A percentile compares a stretch with the other conserved stretches of the same genome.
Conservation (phyloP, 2,329 filamentous ascomycete species). For the Clarireedia paspali region DNA sequence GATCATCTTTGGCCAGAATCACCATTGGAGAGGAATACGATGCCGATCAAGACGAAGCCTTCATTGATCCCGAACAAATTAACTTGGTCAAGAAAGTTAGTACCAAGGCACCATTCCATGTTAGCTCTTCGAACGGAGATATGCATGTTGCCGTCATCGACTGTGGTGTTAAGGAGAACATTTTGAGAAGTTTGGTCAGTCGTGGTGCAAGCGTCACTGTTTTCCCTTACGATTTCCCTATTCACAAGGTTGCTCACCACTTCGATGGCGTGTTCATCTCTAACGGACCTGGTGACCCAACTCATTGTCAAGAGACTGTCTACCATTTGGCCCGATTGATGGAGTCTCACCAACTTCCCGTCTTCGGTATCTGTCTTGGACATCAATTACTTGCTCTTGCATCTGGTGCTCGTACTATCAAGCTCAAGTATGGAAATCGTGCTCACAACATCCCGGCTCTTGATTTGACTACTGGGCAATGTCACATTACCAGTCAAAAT, state of each 20-base stretch:
- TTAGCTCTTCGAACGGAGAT: conserved; percentile 73
- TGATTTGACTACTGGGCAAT: conserved; percentile 89
- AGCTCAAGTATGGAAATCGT: conserved; percentile 98
- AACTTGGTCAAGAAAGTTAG: conserved; percentile 94
- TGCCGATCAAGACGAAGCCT: conserved; percentile 94
- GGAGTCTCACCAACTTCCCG: conserved; percentile 80
- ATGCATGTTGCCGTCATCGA: conserved; percentile 93
- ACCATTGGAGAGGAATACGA: conserved; percentile 97
- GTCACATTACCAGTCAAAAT: conserved; percentile 98
- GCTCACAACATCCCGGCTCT: conserved; percentile 97
- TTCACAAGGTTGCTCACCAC: conserved; percentile 96
- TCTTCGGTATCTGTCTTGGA: conserved; percentile 97
- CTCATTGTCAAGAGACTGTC: conserved; percentile 89
- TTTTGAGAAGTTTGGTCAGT: conserved; percentile 85
- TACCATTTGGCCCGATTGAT: conserved; percentile 89
- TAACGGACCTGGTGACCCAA: conserved; percentile 96
- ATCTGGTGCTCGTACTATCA: conserved; percentile 81
- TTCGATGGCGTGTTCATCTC: conserved; percentile 99
- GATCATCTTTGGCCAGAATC: conserved; percentile 91
- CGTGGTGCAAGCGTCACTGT: conserved; percentile 88
- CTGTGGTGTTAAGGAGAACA: conserved; percentile 99
- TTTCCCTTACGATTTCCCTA: conserved; percentile 94
- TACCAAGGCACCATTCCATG: conserved; percentile 96
- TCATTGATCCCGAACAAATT: conserved; percentile 89
- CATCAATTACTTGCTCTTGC: conserved; percentile 93